phyloP scores from a whole-genome alignment of 2,329 filamentous ascomycete species.

The Lasiodiplodia hormozganensis region DNA sequence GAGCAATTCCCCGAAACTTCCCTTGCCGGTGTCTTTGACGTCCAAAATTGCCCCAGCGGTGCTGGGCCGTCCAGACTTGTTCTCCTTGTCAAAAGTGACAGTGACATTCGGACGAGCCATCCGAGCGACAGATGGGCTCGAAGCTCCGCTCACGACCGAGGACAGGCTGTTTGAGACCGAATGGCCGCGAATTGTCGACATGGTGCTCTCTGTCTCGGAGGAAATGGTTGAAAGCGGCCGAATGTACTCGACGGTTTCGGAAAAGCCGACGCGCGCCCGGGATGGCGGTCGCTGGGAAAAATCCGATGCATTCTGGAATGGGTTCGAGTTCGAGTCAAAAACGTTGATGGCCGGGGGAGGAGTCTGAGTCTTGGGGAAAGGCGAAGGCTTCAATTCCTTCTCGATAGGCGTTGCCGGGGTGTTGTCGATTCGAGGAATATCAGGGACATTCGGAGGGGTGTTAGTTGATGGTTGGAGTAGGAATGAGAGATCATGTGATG shows the following conservation, averaged over 20 bases:
- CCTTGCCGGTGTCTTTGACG: slow-evolving; percentile 36
- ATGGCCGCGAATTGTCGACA: slow-evolving; percentile 72
- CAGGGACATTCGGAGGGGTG: slow-evolving; percentile 54
- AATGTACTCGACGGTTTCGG: slow-evolving; percentile 83
- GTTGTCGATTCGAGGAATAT: slow-evolving; percentile 26
- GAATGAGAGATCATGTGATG: slow-evolving; percentile 78
- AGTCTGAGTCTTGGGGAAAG: slow-evolving; percentile 14
- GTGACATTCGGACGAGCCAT: slow-evolving; percentile 47
- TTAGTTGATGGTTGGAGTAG: slow-evolving; percentile 67
- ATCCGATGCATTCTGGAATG: slow-evolving; percentile 41
- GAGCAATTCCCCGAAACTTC: slow-evolving; percentile 37
- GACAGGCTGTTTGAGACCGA: slow-evolving; percentile 81
- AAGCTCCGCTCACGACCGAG: slow-evolving; percentile 71
- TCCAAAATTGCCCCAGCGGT: slow-evolving; percentile 76
- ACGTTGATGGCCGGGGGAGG: slow-evolving; percentile 44
- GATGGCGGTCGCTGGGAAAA: slow-evolving; percentile 50
- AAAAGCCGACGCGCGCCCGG: slow-evolving; percentile 78
- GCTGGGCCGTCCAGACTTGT: slow-evolving; percentile 60
- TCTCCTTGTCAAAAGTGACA: slow-evolving; percentile 51
- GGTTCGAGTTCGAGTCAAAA: slow-evolving; percentile 36
- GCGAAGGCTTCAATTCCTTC: slow-evolving; percentile 19
- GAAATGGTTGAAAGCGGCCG: slow-evolving; percentile 84
- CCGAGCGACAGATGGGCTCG: slow-evolving; percentile 54
- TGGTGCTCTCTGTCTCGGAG: slow-evolving; percentile 80
- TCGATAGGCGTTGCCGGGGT: slow-evolving; percentile 24